Base-by-base conservation (phyloP, 441 rosid species). In the Aleurites moluccanus region DNA sequence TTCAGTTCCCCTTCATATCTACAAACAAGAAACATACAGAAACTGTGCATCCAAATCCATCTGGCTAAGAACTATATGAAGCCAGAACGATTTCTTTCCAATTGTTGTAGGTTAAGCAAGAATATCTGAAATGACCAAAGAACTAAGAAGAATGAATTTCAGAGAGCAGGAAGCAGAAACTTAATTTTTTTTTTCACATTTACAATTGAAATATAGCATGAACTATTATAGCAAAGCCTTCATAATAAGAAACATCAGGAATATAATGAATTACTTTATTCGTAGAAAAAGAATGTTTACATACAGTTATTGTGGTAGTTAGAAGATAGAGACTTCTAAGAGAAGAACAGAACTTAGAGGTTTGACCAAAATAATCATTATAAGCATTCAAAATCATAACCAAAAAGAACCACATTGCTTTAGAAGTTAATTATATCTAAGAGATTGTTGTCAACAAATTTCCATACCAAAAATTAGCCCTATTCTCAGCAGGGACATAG, bases 401-500 rank as follows among this genome's bases (percentile, higher is more conserved):
- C 33, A 60, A 40, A 50, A 45, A 30, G 21, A 42, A 15, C 56
- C 56, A 16, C 38, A 23, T 21, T 47, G 40, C 49, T n/a, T 33
- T 30, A 10, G 23, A 64, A 47, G 64, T 18, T 14, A 14, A 64
- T 16, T 53, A 64, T 47, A 70, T 56, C 56, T 30, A 25, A 38
- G 6, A 60, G 18, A 6, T 68, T 40, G 6, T 40, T 16, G 1
- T 35, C 10, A 44, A 42, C 7, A 52, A 38, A 44, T 56, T 63
- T 44, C 63, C 77, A 20, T 81, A 89, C 98, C 98, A 93, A 60
- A 88, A 86, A 76, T 90, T 93, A 27, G 88, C 97, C 77, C 91
- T 85, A 85, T 90, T 93, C 82, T 88, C 82, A 71, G 93, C 82
- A 50, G 98, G 95, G 47, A 91, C 89, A 59, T 81, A 90, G 81